These are phyloP conservation scores for Claviceps humidiphila DNA, from an alignment of 2,329 filamentous ascomycete species.

Conservation along the genomic window DNA sequence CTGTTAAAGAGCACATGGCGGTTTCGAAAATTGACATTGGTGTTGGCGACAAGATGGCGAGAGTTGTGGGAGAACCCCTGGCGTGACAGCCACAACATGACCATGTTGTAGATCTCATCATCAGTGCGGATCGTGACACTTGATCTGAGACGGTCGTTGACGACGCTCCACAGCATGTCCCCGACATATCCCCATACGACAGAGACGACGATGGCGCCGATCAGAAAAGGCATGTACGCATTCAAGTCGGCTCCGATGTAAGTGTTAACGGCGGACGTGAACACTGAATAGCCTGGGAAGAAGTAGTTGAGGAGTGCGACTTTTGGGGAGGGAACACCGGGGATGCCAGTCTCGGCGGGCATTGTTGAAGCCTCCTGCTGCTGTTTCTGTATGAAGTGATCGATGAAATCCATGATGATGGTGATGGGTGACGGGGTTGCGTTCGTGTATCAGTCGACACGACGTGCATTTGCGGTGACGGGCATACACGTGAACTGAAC, in stretches of 20 bases:
- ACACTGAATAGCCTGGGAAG: conserved; percentile 50
- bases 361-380: conserved; percentile 7
- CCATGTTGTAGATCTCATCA: conserved; percentile 60
- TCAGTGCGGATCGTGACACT: conserved; percentile 53
- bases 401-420: conserved; percentile 6
- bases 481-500: not conserved
- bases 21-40: conserved; percentile 40
- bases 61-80: conserved; percentile 48
- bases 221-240: conserved; percentile 45
- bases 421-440: not conserved
- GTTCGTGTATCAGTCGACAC: not conserved
- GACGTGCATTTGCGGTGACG: not conserved
- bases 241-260: conserved; percentile 50
- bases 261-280: conserved; percentile 37
- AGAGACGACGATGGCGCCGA: conserved; percentile 34
- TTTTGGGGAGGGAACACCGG: conserved; percentile 18
- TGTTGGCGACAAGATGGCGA: conserved; percentile 52
- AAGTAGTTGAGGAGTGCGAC: conserved; percentile 45
- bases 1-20: conserved; percentile 36
- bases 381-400: not conserved
- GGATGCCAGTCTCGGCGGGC: conserved; percentile 4
- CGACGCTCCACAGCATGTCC: conserved; percentile 30
- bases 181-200: conserved; percentile 41
- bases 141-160: conserved; percentile 47
- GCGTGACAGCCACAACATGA: conserved; percentile 55